These are phyloP conservation scores for Diplogelasinospora grovesii DNA, from an alignment of 495 filamentous ascomycete genomes.

Conservation along the genomic window DNA sequence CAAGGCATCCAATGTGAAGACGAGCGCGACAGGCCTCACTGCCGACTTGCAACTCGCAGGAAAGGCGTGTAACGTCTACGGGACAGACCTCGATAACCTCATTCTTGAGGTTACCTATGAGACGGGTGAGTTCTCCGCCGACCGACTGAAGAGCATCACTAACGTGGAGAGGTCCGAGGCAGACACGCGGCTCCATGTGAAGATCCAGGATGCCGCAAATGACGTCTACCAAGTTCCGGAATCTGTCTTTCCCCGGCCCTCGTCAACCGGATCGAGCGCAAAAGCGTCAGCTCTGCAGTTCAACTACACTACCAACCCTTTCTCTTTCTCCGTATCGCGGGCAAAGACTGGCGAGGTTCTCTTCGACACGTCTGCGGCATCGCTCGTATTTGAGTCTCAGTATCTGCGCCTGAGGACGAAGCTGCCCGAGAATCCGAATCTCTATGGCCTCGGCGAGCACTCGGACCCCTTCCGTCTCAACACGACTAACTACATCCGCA, in stretches of 20 bases:
- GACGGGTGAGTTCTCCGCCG: slow-evolving; percentile 51
- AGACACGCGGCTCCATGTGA: slow-evolving; percentile 75
- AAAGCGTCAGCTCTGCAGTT: slow-evolving; percentile 53
- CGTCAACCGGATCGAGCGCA: slow-evolving; percentile 14
- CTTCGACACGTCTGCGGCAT: slow-evolving; percentile 66
- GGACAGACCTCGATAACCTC: slow-evolving; percentile 58
- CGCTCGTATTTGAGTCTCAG: slow-evolving; percentile 72
- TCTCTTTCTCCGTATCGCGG: slow-evolving; percentile 68
- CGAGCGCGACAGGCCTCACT: slow-evolving; percentile 44
- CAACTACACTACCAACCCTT: slow-evolving; percentile 58
- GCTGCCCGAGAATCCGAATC: slow-evolving; percentile 59
- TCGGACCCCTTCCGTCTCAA: slow-evolving; percentile 66
- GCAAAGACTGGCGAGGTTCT: slow-evolving; percentile 59
- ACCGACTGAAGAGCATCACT: neutral
- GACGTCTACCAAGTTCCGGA: slow-evolving; percentile 74
- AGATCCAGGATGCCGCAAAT: slow-evolving; percentile 71
- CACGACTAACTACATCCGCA: slow-evolving; percentile 69
- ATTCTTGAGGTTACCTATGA: slow-evolving; percentile 70
- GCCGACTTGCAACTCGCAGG: slow-evolving; percentile 65
- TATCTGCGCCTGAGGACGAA: slow-evolving; percentile 66
- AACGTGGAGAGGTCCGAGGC: neutral
- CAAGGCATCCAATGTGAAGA: slow-evolving; percentile 55
- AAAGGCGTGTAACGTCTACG: slow-evolving; percentile 62
- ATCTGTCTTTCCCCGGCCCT: slow-evolving; percentile 60
- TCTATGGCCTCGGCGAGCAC: slow-evolving; percentile 80